Conservation (phyloP, 345 rosid species). For the Linum usitatissimum region DNA sequence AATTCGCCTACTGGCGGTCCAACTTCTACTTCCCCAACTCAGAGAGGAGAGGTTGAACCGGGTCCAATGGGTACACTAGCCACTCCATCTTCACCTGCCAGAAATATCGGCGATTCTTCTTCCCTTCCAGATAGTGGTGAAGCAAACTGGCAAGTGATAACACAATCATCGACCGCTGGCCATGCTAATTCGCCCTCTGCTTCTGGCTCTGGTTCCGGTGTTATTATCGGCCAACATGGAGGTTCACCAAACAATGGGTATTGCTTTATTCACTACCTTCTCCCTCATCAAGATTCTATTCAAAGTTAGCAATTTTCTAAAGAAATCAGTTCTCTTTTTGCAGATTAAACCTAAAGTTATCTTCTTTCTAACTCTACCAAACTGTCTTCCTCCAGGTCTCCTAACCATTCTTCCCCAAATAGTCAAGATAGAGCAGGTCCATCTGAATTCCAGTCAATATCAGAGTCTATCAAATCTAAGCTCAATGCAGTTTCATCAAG, state of each 20-base stretch:
- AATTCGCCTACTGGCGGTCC: conserved; percentile 34
- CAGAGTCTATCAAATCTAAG: conserved; percentile 71
- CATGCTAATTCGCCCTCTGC: conserved; percentile 34
- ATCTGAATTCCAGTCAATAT: conserved; percentile 76
- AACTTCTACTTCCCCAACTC: conserved; percentile 48
- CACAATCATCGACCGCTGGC: conserved; percentile 19
- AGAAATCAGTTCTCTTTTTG: conserved; percentile 1
- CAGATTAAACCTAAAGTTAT: background rate
- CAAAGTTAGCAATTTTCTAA: background rate
- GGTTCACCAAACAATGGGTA: conserved; percentile 38
- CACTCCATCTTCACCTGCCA: conserved; percentile 35
- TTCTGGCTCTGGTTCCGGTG: conserved; percentile 39
- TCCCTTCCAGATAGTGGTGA: conserved; percentile 27
- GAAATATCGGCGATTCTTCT: conserved; percentile 22
- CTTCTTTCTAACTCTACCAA: too few species aligned
- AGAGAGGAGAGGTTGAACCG: conserved; percentile 44
- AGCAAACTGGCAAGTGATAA: conserved; percentile 30
- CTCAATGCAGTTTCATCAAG: conserved; percentile 65
- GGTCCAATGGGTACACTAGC: conserved; percentile 26
- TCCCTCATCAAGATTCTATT: background rate
- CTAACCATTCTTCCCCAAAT: conserved; percentile 42
- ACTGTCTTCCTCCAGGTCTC: conserved; percentile 25
- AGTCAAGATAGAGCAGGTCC: conserved; percentile 80
- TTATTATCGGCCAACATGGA: conserved; percentile 23
- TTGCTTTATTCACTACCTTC: background rate